Evolutionary conservation across 306 rosid species (phyloP).

Genomic region (Morella rubra): DNA sequence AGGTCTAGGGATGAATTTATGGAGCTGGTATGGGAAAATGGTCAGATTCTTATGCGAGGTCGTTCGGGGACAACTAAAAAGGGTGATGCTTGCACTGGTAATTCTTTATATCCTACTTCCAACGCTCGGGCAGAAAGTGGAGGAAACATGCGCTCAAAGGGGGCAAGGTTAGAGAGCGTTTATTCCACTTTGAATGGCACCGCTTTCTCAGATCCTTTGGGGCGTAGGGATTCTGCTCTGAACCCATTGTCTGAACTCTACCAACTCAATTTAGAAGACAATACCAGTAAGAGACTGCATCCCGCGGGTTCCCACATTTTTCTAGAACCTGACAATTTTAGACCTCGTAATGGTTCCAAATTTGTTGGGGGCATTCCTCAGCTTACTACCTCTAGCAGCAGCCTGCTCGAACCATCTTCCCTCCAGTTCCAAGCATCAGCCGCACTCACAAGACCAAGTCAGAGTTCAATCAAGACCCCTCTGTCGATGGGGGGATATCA

Average conservation of each 20-base stretch:
- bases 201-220: background rate
- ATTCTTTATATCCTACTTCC: conserved; percentile 18
- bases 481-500: background rate
- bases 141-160: conserved; percentile 12
- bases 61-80: conserved; percentile 19
- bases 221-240: conserved; percentile 8
- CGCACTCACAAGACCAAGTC: conserved; percentile 23
- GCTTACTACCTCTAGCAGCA: background rate
- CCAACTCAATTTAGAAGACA: conserved; percentile 4
- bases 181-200: conserved; percentile 11
- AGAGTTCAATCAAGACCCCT: conserved; percentile 12
- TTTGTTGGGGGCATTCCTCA: background rate
- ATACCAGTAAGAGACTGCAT: conserved; percentile 9
- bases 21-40: conserved; percentile 46
- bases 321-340: background rate
- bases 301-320: background rate
- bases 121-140: conserved; percentile 1
- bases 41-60: conserved; percentile 29
- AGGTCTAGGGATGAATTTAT: conserved; percentile 36
- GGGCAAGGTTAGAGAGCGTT: conserved; percentile 25
- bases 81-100: conserved; percentile 13
- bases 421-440: conserved; percentile 4
- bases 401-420: conserved; percentile 22
- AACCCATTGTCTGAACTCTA: background rate
- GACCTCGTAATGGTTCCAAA: background rate